These are phyloP conservation scores for Diaporthe sp. DNA, from an alignment of 2,329 filamentous ascomycete species.

Conservation along the genomic window DNA sequence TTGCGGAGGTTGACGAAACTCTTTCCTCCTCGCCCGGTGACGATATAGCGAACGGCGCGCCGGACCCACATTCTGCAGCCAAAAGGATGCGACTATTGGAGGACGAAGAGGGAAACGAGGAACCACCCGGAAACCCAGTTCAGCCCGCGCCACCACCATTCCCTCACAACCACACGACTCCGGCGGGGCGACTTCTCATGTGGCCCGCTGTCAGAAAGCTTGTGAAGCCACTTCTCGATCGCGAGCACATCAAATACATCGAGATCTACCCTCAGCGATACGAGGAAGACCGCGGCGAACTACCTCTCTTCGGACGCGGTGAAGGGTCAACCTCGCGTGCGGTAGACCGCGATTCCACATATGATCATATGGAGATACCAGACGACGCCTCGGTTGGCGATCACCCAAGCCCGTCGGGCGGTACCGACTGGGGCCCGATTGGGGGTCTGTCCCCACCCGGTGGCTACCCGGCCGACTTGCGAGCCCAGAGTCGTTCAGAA, in stretches of 20 bases:
- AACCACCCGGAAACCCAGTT: conserved; percentile 54
- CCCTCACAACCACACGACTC: conserved; percentile 88
- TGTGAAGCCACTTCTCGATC: conserved; percentile 65
- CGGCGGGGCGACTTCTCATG: conserved; percentile 84
- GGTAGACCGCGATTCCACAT: conserved; percentile 57
- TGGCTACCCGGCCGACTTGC: conserved; percentile 52
- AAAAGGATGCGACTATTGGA: conserved; percentile 52
- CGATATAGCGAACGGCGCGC: conserved; percentile 29
- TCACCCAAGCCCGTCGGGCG: conserved; percentile 66
- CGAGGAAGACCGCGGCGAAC: conserved; percentile 80
- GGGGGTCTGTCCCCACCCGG: conserved; percentile 63
- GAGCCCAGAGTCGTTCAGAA: conserved; percentile 55
- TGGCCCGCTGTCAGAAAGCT: conserved; percentile 79
- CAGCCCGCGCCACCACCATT: conserved; percentile 77
- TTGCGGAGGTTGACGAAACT: conserved; percentile 28
- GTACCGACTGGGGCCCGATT: conserved; percentile 72
- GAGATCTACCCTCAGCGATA: conserved; percentile 82
- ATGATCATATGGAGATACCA: conserved; percentile 57
- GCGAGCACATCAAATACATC: conserved; percentile 67
- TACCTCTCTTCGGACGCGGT: conserved; percentile 83
- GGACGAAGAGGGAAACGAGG: conserved; percentile 48
- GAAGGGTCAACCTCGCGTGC: conserved; percentile 77
- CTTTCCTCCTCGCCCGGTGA: conserved; percentile 32
- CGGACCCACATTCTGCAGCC: conserved; percentile 42
- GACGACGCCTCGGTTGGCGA: conserved; percentile 65